A percentile compares a stretch with the other conserved stretches of the same genome.
Evolutionary conservation across 129 eudicot species (phyloP).

Genomic region (Tagetes erecta): DNA sequence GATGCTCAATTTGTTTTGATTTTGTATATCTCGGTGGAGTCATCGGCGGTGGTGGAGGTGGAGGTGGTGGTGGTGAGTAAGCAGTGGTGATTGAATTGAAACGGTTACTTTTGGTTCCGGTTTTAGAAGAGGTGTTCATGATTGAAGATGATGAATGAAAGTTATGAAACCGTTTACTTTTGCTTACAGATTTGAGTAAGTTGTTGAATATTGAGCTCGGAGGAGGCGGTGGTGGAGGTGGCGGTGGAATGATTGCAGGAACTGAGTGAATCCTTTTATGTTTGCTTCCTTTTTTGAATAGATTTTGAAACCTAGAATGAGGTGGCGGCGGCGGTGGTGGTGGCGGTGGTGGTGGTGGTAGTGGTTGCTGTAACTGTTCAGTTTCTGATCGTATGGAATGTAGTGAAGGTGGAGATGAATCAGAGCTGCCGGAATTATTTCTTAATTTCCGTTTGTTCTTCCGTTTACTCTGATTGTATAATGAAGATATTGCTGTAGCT

Average conservation of each 20-base stretch:
- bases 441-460: constrained; percentile 47
- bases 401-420: constrained; percentile 38
- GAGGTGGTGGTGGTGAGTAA: constrained; percentile 42
- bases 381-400: constrained; percentile 25
- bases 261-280: constrained; percentile 62
- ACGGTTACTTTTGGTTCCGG: constrained; percentile 46
- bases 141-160: constrained; percentile 55
- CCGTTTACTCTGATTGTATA: constrained; percentile 57
- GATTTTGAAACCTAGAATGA: constrained; percentile 51
- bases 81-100: constrained; percentile 28
- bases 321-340: constrained; percentile 54
- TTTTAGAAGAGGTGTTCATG: constrained; percentile 45
- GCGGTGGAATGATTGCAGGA: constrained; percentile 31
- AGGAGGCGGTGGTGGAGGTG: constrained; percentile 52
- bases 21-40: neutral
- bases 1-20: neutral
- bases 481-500: constrained; percentile 64
- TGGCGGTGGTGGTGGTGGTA: constrained; percentile 30
- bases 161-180: constrained; percentile 47
- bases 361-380: constrained; percentile 32
- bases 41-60: constrained; percentile 37
- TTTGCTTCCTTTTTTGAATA: constrained; percentile 61
- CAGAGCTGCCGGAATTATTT: constrained; percentile 35
- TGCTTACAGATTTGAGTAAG: constrained; percentile 52
- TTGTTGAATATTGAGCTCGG: constrained; percentile 65